A percentile compares a stretch with the other conserved stretches of the same genome.
phyloP scores from a whole-genome alignment of 2,329 filamentous ascomycete genomes.

The Cryphonectria naterciae region DNA sequence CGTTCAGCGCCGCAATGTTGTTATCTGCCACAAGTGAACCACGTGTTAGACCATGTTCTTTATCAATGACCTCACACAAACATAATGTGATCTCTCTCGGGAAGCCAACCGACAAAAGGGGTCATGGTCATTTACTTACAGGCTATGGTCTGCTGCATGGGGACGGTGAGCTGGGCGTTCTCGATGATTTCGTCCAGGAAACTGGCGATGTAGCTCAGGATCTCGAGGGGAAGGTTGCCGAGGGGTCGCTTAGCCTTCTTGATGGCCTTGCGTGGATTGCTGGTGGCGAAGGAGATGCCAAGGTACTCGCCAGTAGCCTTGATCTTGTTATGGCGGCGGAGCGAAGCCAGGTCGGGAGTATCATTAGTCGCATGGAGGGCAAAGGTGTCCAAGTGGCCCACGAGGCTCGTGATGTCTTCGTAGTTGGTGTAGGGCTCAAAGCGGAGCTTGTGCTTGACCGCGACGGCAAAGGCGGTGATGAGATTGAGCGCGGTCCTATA shows the following conservation, averaged over 20 bases:
- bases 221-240: slow-evolving; percentile 73
- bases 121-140: slow-evolving; percentile 40
- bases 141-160: slow-evolving; percentile 56
- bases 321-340: slow-evolving; percentile 41
- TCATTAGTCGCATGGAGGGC: slow-evolving; percentile 51
- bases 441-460: slow-evolving; percentile 74
- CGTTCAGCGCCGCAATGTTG: slow-evolving; percentile 61
- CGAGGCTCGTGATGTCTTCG: slow-evolving; percentile 64
- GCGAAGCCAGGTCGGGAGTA: slow-evolving; percentile 42
- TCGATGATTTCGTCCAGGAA: slow-evolving; percentile 62
- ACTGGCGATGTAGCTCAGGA: slow-evolving; percentile 66
- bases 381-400: slow-evolving; percentile 69
- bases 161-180: slow-evolving; percentile 51
- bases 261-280: slow-evolving; percentile 70
- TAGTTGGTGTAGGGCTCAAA: slow-evolving; percentile 75
- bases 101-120: neutral
- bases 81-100: neutral
- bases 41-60: neutral
- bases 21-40: slow-evolving; percentile 32
- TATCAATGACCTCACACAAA: neutral
- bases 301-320: slow-evolving; percentile 67
- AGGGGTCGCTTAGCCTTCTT: slow-evolving; percentile 69
- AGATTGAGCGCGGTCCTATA: slow-evolving; percentile 65
- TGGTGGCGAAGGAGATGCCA: slow-evolving; percentile 68
- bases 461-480: slow-evolving; percentile 68